A percentile compares a stretch with the other conserved stretches of the same genome.
Evolutionary conservation across 768 basidiomycete genomes (phyloP).

Genomic region (Hortiboletus flavorubellus): DNA sequence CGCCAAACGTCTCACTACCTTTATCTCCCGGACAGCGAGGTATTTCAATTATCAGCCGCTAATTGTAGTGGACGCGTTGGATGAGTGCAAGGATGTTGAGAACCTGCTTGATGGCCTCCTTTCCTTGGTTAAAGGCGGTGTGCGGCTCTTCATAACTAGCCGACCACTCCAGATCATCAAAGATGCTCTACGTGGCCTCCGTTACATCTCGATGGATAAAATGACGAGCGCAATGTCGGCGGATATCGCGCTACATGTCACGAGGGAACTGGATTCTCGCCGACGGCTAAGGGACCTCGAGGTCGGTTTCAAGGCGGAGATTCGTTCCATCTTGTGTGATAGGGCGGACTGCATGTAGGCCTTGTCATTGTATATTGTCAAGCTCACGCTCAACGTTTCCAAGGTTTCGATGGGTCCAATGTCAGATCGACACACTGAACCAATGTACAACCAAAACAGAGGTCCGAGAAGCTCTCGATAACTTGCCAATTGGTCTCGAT

Average conservation of each 20-base stretch:
- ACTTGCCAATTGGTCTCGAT: slow-evolving; percentile 16
- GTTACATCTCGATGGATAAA: slow-evolving; percentile 12
- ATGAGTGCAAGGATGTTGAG: slow-evolving; percentile 15
- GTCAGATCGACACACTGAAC: slow-evolving; percentile 16
- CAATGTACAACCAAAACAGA: slow-evolving; percentile 9
- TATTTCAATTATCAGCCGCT: slow-evolving; percentile 1
- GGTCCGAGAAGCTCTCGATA: slow-evolving; percentile 13
- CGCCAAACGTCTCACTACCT: neutral
- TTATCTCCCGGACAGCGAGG: neutral
- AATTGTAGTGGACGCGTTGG: slow-evolving; percentile 17
- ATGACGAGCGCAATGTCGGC: neutral
- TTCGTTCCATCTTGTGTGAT: slow-evolving; percentile 1
- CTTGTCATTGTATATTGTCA: neutral
- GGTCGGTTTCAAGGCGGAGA: slow-evolving; percentile 4
- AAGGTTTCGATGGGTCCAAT: slow-evolving; percentile 26
- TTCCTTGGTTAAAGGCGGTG: neutral
- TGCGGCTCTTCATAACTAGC: slow-evolving; percentile 18
- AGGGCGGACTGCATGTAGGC: slow-evolving; percentile 21
- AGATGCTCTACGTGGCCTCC: neutral
- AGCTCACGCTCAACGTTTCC: neutral
- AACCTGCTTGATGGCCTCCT: slow-evolving; percentile 10
- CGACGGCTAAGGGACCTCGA: slow-evolving; percentile 6
- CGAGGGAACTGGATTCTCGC: slow-evolving; percentile 10
- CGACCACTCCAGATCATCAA: slow-evolving; percentile 13
- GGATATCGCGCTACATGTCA: slow-evolving; percentile 16